Percentiles rank a stretch among this genome's conserved stretches.
Evolutionary conservation across 2,329 filamentous ascomycete species (phyloP).

Genomic region (Tothia fuscella): DNA sequence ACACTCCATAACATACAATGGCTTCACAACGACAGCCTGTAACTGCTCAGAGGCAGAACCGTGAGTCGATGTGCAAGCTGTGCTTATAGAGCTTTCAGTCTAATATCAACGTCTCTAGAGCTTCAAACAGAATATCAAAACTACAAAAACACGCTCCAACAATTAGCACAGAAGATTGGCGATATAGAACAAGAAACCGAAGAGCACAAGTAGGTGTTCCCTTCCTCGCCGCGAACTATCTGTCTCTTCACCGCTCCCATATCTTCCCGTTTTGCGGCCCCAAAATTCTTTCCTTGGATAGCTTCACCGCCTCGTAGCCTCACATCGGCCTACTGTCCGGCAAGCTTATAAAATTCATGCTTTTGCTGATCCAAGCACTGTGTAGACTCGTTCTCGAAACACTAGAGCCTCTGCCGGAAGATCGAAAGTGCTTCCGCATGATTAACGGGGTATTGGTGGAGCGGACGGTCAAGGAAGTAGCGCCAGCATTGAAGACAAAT

Average conservation of each 20-base stretch:
- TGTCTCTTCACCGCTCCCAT: constrained; percentile 18
- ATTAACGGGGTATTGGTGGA: constrained; percentile 96
- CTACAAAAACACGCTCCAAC: constrained; percentile 68
- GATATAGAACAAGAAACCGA: constrained; percentile 96
- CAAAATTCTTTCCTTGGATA: background rate
- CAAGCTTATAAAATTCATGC: background rate
- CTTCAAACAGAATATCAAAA: constrained; percentile 69
- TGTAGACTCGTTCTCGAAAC: constrained; percentile 86
- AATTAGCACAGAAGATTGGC: constrained; percentile 90
- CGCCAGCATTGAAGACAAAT: constrained; percentile 85
- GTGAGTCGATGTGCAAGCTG: constrained; percentile 28
- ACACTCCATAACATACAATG: too few relatives aligned
- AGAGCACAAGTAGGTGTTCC: constrained; percentile 76
- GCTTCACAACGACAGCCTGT: constrained; percentile 36
- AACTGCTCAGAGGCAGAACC: constrained; percentile 62
- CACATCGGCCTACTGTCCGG: background rate
- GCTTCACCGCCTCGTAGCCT: constrained; percentile 2
- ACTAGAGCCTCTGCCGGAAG: constrained; percentile 63
- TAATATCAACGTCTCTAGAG: constrained; percentile 37
- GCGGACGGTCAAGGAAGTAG: constrained; percentile 82
- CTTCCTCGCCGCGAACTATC: constrained; percentile 14
- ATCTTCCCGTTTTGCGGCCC: constrained; percentile 12
- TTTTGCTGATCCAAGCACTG: background rate
- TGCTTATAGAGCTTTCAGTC: constrained; percentile 51
- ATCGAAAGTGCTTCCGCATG: constrained; percentile 96